phyloP scores from a whole-genome alignment of 2,329 filamentous ascomycete species.

The Fusarium temperatum region DNA sequence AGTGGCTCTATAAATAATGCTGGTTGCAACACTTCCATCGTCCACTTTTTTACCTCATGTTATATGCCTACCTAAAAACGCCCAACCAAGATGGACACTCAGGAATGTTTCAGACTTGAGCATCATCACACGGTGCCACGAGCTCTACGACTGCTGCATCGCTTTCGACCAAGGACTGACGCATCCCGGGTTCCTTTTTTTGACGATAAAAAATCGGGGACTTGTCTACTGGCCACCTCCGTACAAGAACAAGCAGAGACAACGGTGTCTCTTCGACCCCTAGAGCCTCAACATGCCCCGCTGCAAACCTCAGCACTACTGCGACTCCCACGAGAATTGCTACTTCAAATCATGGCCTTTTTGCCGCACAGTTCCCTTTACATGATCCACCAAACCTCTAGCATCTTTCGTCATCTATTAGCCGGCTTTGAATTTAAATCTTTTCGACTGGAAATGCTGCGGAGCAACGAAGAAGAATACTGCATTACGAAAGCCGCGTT shows the following conservation, averaged over 20 bases:
- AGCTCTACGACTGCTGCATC: not conserved
- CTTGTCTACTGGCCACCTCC: not conserved
- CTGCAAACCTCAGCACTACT: not conserved
- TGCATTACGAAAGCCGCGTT: not conserved
- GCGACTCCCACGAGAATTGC: not conserved
- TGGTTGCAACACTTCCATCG: no score
- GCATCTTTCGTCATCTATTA: not conserved
- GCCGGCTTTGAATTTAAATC: not conserved
- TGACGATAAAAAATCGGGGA: accelerated
- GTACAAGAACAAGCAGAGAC: accelerated
- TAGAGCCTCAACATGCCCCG: accelerated
- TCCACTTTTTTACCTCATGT: not conserved
- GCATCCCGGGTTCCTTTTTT: not conserved
- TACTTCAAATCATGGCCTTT: not conserved
- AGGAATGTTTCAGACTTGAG: not conserved
- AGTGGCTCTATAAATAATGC: not conserved
- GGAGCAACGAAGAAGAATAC: not conserved
- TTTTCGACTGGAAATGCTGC: not conserved
- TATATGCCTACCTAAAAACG: not conserved
- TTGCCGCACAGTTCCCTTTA: not conserved
- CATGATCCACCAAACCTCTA: slow-evolving; percentile 3
- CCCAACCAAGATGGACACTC: not conserved
- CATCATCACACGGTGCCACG: not conserved
- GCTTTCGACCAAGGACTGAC: no score
- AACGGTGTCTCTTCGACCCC: accelerated